Percentiles rank a stretch among this genome's conserved stretches.
Evolutionary conservation across 208 protist genomes (phyloP).

Genomic region (Leishmania gerbilli): DNA sequence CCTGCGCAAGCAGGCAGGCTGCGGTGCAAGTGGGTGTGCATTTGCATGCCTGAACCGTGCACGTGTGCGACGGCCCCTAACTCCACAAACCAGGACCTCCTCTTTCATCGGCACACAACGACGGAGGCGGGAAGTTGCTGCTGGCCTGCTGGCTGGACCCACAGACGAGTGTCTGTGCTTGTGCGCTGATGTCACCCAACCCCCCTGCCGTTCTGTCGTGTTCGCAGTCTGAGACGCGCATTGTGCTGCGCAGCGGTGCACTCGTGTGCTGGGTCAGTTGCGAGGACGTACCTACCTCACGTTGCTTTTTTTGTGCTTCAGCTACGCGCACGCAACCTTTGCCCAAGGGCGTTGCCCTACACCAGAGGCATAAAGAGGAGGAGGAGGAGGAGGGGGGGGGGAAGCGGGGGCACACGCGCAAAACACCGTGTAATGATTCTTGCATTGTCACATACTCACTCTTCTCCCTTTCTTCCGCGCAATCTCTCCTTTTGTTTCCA

Average conservation of each 20-base stretch:
- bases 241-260: not conserved
- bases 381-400: too few relatives aligned
- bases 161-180: not conserved
- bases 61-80: not conserved
- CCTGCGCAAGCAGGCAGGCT: not conserved
- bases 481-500: conserved; percentile 1
- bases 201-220: not conserved
- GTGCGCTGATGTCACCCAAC: not conserved
- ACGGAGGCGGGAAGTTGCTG: not conserved
- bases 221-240: not conserved
- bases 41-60: not conserved
- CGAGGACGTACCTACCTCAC: not conserved
- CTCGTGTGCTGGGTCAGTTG: not conserved
- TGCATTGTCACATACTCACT: not conserved
- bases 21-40: not conserved
- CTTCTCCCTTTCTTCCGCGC: not conserved
- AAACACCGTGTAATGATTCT: not conserved
- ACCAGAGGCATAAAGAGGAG: not conserved
- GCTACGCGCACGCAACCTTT: not conserved
- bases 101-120: not conserved
- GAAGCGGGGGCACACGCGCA: not conserved
- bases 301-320: not conserved
- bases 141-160: not conserved
- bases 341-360: not conserved
- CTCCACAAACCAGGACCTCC: not conserved